Conservation (phyloP, 1,284 basidiomycete genomes). For the Xerocomus nothofagi region DNA sequence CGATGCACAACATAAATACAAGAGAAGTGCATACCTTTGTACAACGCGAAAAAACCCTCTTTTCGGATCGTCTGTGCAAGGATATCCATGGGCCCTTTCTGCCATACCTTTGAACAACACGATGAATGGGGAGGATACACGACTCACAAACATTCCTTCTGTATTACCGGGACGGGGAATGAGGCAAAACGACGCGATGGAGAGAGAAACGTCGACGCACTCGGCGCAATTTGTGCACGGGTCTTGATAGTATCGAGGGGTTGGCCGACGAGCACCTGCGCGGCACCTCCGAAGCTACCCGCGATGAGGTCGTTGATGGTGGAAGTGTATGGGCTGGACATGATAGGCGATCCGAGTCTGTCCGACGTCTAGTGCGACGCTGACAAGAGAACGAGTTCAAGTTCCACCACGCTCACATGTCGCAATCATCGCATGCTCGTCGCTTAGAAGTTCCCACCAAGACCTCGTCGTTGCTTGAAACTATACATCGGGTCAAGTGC, state of each 20-base stretch:
- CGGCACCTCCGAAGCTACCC: constrained; percentile 76
- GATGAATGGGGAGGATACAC: neutral
- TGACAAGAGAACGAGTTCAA: neutral
- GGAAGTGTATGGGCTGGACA: constrained; percentile 32
- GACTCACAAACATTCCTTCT: constrained; percentile 82
- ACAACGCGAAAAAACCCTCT: constrained; percentile 88
- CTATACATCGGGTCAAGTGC: too few relatives aligned
- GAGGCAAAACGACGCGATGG: neutral
- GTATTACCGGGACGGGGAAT: neutral
- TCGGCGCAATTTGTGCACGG: constrained; percentile 75
- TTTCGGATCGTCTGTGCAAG: constrained; percentile 77
- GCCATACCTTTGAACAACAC: neutral
- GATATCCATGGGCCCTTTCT: constrained; percentile 95
- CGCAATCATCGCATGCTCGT: constrained; percentile 10
- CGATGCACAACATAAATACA: neutral
- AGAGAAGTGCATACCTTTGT: constrained; percentile 66
- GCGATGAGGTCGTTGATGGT: constrained; percentile 76
- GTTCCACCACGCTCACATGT: neutral
- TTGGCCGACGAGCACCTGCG: constrained; percentile 84
- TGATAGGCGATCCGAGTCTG: neutral
- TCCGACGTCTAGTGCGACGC: neutral
- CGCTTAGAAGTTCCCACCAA: too few relatives aligned
- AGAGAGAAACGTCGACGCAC: constrained; percentile 40
- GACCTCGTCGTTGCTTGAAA: too few relatives aligned
- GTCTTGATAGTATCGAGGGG: constrained; percentile 89